Percentiles rank a stretch among this genome's conserved stretches.
phyloP scores from a whole-genome alignment of 2,329 filamentous ascomycete species.

The Mycosphaerella arachidis region DNA sequence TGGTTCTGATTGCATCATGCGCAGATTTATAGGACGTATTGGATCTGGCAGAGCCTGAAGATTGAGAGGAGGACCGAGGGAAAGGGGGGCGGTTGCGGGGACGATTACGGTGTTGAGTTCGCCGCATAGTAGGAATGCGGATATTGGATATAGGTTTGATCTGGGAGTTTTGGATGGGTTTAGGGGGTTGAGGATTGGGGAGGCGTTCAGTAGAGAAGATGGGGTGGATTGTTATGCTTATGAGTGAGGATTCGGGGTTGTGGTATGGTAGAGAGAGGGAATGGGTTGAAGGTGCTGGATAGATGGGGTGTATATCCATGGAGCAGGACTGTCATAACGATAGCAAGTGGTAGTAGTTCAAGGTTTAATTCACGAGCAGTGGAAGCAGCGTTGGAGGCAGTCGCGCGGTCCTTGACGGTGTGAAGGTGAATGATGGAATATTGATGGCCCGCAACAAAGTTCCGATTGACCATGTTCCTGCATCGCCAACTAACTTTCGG shows the following conservation, averaged over 20 bases:
- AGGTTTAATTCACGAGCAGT: no score
- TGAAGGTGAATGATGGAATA: neutral
- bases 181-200: conserved; percentile 8
- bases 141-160: conserved; percentile 8
- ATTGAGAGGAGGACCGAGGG: conserved; percentile 26
- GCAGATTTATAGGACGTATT: conserved; percentile 43
- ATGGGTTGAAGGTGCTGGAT: no score
- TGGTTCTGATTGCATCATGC: conserved; percentile 47
- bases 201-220: conserved; percentile 7
- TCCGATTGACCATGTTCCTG: neutral
- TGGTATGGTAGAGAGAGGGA: neutral
- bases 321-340: no score
- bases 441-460: neutral
- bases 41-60: conserved; percentile 49
- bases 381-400: no score
- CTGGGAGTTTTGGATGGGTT: conserved; percentile 12
- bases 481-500: neutral
- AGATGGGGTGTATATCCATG: no score
- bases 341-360: no score
- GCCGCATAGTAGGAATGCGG: conserved; percentile 7
- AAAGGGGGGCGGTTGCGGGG: conserved; percentile 4
- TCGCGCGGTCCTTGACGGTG: no score
- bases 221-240: conserved; percentile 18
- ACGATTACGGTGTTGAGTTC: conserved; percentile 11
- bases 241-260: conserved; percentile 2